Percentiles rank a stretch among this genome's conserved stretches.
These are phyloP conservation scores for Coniochaeta ligniaria DNA, from an alignment of 2,329 filamentous ascomycete genomes.

Conservation along the genomic window DNA sequence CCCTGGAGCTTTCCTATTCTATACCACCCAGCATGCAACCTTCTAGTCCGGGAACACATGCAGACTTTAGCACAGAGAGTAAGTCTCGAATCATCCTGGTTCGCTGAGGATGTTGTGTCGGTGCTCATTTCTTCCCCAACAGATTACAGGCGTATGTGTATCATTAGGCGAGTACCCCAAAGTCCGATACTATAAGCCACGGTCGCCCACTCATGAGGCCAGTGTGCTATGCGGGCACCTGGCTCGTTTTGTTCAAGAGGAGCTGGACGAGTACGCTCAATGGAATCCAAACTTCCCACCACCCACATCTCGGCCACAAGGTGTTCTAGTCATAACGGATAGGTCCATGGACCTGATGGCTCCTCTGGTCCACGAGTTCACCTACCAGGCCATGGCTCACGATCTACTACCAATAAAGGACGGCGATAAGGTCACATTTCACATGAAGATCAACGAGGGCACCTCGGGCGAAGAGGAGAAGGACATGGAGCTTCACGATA, in stretches of 20 bases:
- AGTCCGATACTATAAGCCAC: slow-evolving; percentile 83
- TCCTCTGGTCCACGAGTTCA: slow-evolving; percentile 90
- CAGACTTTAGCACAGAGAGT: slow-evolving; percentile 84
- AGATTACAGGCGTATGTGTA: slow-evolving; percentile 84
- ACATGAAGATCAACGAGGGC: slow-evolving; percentile 71
- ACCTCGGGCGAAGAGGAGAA: slow-evolving; percentile 66
- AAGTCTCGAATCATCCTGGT: slow-evolving; percentile 8
- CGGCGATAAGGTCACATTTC: slow-evolving; percentile 80
- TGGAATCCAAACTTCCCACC: slow-evolving; percentile 81
- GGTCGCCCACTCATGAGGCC: slow-evolving; percentile 72
- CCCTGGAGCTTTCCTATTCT: slow-evolving; percentile 93
- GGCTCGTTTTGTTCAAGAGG: slow-evolving; percentile 83
- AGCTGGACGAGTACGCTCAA: slow-evolving; percentile 82
- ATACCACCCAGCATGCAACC: slow-evolving; percentile 86
- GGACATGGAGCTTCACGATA: slow-evolving; percentile 84
- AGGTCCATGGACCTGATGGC: slow-evolving; percentile 87
- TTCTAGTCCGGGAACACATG: slow-evolving; percentile 75
- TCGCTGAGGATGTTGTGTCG: neutral
- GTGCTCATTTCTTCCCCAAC: neutral
- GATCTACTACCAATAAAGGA: slow-evolving; percentile 86
- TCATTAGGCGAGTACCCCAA: slow-evolving; percentile 90
- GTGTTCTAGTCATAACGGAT: slow-evolving; percentile 80
- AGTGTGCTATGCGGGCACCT: slow-evolving; percentile 81
- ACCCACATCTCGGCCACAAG: slow-evolving; percentile 67
- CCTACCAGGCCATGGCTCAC: slow-evolving; percentile 97